Evolutionary conservation across 768 basidiomycete species (phyloP), one percentile per base, ranked within the genome.

Genomic region (Lactarius pseudohatsudake): DNA sequence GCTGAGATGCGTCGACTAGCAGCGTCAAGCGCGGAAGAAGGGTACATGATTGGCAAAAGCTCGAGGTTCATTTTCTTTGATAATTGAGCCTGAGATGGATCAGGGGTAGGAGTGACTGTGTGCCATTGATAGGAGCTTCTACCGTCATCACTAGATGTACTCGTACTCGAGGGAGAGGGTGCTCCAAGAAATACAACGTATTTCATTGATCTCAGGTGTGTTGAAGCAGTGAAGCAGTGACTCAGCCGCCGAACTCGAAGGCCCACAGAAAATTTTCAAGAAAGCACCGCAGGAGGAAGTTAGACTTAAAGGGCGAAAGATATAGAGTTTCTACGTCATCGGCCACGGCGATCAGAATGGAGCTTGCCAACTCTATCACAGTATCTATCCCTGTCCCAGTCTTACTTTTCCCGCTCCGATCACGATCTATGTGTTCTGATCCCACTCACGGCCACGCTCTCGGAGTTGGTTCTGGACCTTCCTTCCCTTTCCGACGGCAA

Each of bases 1-100:
- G 83, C 64, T 0, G 91, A 92, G 54, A 93, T 86, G 45, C 87
- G 80, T n/a, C 80, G 79, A 72, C 83, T 89, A 9, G 88, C 89
- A 4, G 83, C 87, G 69, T 88, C 86, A 50, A 90, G 73, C 0
- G 86, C 87, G 22, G 82, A 82, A 85, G 57, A 54, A 40, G 70
- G 38, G 64, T 70, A 67, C 55, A 67, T 34, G 32, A 1, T 61
- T n/a, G 65, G 38, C 15, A 38, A 65, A 38, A 2, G 70, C 57
- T 60, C 66, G 53, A 40, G 72, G 71, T 34, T 72, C 64, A 60
- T 74, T 70, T 47, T 41, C 26, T 62, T 67, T 64, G 61, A 34
- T n/a, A 34, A 57, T 53, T 53, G 50, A 34, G 34, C 34, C 2
- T 34, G 34, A 53, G 13, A 28, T 69, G 43, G 38, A 54, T 47